Evolutionary conservation across 345 rosid species (phyloP).

Genomic region (Nephelium lappaceum): DNA sequence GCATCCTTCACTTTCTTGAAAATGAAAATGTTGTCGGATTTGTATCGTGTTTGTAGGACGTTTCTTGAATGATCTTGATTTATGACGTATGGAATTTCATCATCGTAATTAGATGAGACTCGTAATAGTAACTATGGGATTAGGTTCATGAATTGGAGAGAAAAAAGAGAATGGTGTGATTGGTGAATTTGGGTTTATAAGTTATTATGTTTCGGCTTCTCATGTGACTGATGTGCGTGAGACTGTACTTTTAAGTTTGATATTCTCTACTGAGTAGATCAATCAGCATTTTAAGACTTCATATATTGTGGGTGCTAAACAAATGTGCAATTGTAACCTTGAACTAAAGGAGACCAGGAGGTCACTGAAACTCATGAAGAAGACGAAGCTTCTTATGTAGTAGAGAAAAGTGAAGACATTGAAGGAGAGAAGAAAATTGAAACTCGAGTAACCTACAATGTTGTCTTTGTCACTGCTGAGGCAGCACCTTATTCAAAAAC

Average conservation of each 20-base stretch:
- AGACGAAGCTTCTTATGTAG: slow-evolving; percentile 24
- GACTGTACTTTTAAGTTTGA: background rate
- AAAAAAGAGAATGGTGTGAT: background rate
- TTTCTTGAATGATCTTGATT: background rate
- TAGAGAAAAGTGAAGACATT: slow-evolving; percentile 38
- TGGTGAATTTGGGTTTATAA: slow-evolving; percentile 2
- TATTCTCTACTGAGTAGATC: background rate
- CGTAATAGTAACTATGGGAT: background rate
- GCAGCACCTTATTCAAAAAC: slow-evolving; percentile 98
- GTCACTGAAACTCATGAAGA: slow-evolving; percentile 29
- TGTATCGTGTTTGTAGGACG: background rate
- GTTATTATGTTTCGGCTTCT: no score
- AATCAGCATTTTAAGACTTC: background rate
- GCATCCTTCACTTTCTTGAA: no score
- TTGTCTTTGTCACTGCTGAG: slow-evolving; percentile 88
- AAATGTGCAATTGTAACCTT: slow-evolving; percentile 7
- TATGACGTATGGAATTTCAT: background rate
- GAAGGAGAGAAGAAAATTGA: slow-evolving; percentile 30
- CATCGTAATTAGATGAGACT: background rate
- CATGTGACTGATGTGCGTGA: background rate
- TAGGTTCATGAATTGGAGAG: background rate
- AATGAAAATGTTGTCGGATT: background rate
- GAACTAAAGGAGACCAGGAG: slow-evolving; percentile 40
- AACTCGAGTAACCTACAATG: slow-evolving; percentile 45
- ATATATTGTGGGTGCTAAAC: background rate